Evolutionary conservation across 1,139 yeast genomes (phyloP).

Genomic region (Sugiyamaella neomexicana): DNA sequence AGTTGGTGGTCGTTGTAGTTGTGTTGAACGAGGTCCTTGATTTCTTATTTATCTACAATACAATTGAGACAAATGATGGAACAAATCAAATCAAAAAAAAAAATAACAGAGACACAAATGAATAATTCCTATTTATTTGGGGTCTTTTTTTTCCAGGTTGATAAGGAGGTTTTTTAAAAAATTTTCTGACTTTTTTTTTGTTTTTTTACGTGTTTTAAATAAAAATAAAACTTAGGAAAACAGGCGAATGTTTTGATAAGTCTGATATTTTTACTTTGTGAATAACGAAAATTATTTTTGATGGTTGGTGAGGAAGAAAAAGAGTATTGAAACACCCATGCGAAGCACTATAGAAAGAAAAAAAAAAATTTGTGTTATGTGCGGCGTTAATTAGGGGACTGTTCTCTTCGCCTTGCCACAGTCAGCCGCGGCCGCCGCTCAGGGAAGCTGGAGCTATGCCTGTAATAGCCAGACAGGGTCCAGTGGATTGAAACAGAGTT

Average conservation of each 20-base stretch:
- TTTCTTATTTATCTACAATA: conserved; percentile 5
- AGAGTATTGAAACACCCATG: conserved; percentile 8
- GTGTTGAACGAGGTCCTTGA: conserved; percentile 6
- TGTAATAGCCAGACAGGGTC: too few species aligned
- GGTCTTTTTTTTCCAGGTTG: background rate
- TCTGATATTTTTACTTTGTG: conserved; percentile 9
- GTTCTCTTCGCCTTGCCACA: conserved; percentile 7
- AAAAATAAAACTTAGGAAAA: conserved; percentile 12
- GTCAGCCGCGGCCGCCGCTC: conserved; percentile 2
- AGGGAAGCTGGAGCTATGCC: too few species aligned
- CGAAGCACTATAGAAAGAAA: background rate
- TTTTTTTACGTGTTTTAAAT: conserved; percentile 21
- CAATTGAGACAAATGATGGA: background rate
- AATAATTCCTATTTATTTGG: conserved; percentile 1
- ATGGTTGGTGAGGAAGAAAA: conserved; percentile 5
- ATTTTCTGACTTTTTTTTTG: conserved; percentile 27
- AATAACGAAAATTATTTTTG: conserved; percentile 4
- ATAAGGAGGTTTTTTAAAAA: conserved; percentile 17
- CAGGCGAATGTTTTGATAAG: conserved; percentile 1
- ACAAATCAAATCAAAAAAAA: background rate
- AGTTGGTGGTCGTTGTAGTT: background rate
- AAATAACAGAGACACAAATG: background rate
- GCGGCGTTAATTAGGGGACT: conserved; percentile 7
- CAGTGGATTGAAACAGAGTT: too few species aligned
- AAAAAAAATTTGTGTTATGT: conserved; percentile 9